phyloP scores from a whole-genome alignment of 2,329 filamentous ascomycete species.

The Colletotrichum sp. region DNA sequence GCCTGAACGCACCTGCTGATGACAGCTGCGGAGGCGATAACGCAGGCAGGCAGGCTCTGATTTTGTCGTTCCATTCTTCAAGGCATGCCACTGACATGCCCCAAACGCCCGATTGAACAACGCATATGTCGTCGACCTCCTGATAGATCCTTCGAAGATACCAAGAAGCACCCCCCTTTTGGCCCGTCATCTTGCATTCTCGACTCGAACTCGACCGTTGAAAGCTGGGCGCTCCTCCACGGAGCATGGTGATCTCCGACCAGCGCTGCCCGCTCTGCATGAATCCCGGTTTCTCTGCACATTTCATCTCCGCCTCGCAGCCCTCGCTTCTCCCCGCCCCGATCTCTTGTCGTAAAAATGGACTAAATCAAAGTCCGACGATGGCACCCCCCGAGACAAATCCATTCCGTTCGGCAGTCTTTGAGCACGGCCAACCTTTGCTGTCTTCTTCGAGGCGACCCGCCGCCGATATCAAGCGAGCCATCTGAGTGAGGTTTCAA shows the following conservation, averaged over 20 bases:
- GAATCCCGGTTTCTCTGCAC: not conserved
- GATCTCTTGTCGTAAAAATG: not conserved
- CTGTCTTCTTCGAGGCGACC: not conserved
- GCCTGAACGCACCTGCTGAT: not conserved
- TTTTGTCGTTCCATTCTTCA: not conserved
- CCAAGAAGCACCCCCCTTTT: not conserved
- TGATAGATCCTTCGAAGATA: not conserved
- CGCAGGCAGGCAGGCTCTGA: not conserved
- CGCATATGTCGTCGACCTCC: not conserved
- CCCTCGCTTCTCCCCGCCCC: not conserved
- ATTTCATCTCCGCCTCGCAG: not conserved
- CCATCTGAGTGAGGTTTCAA: not conserved
- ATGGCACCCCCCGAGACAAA: not conserved
- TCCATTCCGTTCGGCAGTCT: not conserved
- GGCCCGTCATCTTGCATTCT: constrained; percentile 1
- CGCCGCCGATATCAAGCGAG: not conserved
- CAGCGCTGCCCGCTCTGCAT: not conserved
- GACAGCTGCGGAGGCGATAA: not conserved
- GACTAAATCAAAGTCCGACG: not conserved
- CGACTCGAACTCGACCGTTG: not conserved
- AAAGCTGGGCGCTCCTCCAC: not conserved
- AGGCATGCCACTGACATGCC: not conserved
- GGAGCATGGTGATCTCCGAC: not conserved
- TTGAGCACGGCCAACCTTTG: not conserved
- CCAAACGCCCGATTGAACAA: not conserved